Conservation (phyloP, 2,329 filamentous ascomycete genomes). For the Phyllosticta ampelicida region DNA sequence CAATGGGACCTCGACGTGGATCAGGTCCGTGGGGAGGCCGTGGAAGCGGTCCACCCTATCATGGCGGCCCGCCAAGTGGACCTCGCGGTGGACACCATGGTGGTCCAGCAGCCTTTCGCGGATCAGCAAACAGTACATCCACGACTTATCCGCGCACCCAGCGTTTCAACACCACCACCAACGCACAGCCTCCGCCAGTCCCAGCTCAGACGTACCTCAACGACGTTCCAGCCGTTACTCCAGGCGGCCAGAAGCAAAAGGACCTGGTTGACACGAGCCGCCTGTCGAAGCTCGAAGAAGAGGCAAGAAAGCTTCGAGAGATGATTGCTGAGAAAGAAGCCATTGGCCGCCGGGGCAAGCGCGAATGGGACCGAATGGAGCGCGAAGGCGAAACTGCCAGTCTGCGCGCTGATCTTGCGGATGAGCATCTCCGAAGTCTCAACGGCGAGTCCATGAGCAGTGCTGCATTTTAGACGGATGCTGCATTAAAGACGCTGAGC, state of each 20-base stretch:
- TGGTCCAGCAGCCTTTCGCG: conserved; percentile 28
- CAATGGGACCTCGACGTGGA: conserved; percentile 23
- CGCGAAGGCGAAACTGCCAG: conserved; percentile 35
- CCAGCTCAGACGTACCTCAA: conserved; percentile 24
- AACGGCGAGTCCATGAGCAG: conserved; percentile 24
- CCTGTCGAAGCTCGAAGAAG: conserved; percentile 36
- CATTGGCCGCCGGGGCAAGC: conserved; percentile 30
- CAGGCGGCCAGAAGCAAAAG: conserved; percentile 31
- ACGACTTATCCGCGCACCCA: conserved; percentile 38
- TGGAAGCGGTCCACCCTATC: conserved; percentile 17
- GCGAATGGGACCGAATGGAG: conserved; percentile 37
- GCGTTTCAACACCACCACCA: conserved; percentile 26
- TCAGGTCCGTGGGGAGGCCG: conserved; percentile 22
- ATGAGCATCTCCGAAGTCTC: conserved; percentile 33
- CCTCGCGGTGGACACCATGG: conserved; percentile 17
- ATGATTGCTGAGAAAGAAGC: conserved; percentile 38
- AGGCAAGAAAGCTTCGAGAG: conserved; percentile 34
- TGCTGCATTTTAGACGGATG: background rate
- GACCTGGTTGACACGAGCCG: conserved; percentile 33
- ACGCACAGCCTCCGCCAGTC: conserved; percentile 11
- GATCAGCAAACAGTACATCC: conserved; percentile 31
- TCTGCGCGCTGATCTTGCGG: conserved; percentile 36
- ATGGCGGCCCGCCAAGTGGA: conserved; percentile 23
- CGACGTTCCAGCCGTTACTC: conserved; percentile 34
- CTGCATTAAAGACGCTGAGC: background rate